phyloP scores from a whole-genome alignment of 1,139 yeast species.

The Diutina neorugosa region DNA sequence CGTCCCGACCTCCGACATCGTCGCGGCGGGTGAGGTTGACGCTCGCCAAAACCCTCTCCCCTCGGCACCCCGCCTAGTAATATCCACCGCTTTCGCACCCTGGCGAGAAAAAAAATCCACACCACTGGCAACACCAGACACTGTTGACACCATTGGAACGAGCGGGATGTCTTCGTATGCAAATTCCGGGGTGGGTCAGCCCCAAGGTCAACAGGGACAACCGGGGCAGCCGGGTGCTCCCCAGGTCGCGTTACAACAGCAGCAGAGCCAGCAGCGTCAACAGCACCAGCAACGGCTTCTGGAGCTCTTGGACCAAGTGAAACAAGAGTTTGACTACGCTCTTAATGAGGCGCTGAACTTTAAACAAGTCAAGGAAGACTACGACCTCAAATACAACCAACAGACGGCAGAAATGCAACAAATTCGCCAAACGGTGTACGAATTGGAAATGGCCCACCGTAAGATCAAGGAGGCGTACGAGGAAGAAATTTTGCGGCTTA shows the following conservation, averaged over 20 bases:
- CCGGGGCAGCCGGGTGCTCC: conserved; percentile 4
- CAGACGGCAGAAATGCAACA: conserved; percentile 93
- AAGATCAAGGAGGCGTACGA: conserved; percentile 94
- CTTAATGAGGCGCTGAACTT: conserved; percentile 78
- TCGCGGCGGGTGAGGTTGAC: not conserved
- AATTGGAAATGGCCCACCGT: conserved; percentile 86
- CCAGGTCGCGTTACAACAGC: conserved; percentile 8
- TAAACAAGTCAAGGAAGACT: conserved; percentile 88
- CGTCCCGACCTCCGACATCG: not conserved
- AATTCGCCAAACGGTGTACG: conserved; percentile 87
- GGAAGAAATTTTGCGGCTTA: conserved; percentile 78
- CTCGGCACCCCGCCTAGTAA: not conserved
- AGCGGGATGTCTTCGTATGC: conserved; percentile 3
- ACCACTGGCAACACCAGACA: not conserved
- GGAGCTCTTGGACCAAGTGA: conserved; percentile 84
- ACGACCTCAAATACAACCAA: conserved; percentile 80
- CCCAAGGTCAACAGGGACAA: not conserved
- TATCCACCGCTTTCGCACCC: not conserved
- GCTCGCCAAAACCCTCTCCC: not conserved
- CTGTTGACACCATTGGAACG: not conserved
- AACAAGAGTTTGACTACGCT: conserved; percentile 82
- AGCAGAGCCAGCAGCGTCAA: conserved; percentile 22
- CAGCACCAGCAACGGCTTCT: conserved; percentile 44
- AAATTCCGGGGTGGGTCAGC: conserved; percentile 3
- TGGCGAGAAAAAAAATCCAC: not conserved